A percentile compares a stretch with the other conserved stretches of the same genome.
Evolutionary conservation across 352 stramenopile genomes (phyloP).

Genomic region (Aphanomyces stellatus): DNA sequence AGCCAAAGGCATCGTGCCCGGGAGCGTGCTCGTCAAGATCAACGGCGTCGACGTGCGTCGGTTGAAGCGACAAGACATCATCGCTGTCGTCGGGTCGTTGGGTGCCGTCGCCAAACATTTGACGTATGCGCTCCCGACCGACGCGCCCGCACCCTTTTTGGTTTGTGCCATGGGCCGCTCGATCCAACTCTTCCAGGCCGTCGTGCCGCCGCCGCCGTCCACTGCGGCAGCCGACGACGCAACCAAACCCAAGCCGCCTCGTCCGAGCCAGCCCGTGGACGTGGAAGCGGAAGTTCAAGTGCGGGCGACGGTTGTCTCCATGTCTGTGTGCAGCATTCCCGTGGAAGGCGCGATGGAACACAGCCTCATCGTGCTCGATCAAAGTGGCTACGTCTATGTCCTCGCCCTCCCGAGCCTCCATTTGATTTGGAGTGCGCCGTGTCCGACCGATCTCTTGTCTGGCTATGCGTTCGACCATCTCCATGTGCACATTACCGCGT

Average conservation of each 20-base stretch:
- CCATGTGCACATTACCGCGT: conserved; percentile 31
- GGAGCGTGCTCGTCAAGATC: conserved; percentile 38
- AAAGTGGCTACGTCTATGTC: conserved; percentile 57
- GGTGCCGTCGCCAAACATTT: conserved; percentile 43
- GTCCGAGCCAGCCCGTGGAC: not conserved
- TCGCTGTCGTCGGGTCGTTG: conserved; percentile 42
- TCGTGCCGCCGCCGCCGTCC: not conserved
- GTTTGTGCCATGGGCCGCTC: conserved; percentile 2
- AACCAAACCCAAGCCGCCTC: not conserved
- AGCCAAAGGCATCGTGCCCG: conserved; percentile 27
- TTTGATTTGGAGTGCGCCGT: conserved; percentile 39
- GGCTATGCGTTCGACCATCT: conserved; percentile 39
- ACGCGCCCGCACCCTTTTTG: not conserved
- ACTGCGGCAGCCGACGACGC: not conserved
- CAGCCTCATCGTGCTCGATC: conserved; percentile 53
- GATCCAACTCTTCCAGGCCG: not conserved
- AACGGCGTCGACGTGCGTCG: conserved; percentile 46
- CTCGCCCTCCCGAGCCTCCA: conserved; percentile 47
- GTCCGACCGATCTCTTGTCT: conserved; percentile 25
- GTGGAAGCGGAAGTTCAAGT: conserved; percentile 8
- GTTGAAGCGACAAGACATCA: conserved; percentile 33
- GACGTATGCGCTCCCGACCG: conserved; percentile 26
- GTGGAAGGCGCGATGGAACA: conserved; percentile 34
- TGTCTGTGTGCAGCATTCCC: not conserved
- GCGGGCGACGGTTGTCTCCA: not conserved